These are phyloP conservation scores for Eimeria sp. DNA, from an alignment of 169 alveolate species.

Conservation along the genomic window DNA sequence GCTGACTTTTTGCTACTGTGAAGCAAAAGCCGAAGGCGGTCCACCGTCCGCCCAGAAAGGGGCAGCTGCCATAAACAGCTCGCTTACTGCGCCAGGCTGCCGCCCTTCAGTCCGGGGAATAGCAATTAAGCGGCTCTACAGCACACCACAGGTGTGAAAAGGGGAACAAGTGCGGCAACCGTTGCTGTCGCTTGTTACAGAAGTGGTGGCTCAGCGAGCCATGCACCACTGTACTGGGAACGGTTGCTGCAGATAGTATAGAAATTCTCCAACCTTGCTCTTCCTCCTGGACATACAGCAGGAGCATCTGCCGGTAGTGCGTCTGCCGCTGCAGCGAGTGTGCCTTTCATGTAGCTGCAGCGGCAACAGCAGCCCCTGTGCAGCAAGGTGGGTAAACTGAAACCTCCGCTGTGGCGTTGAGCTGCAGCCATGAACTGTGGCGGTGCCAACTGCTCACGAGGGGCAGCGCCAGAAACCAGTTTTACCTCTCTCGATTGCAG, in stretches of 20 bases:
- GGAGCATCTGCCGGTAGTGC: background rate
- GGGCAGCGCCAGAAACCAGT: background rate
- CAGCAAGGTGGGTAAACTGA: background rate
- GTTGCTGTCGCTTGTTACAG: background rate
- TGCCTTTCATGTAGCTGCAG: conserved; percentile 8
- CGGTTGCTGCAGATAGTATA: background rate
- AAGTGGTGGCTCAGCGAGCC: background rate
- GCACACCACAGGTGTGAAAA: background rate
- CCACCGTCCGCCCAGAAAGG: background rate
- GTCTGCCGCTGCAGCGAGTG: conserved; percentile 8
- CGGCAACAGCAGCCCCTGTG: background rate
- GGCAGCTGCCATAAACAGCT: background rate
- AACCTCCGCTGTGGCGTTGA: background rate
- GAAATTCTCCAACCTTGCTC: background rate
- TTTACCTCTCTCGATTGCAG: background rate
- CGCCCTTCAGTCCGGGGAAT: background rate
- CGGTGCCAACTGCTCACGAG: background rate
- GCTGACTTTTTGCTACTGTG: background rate
- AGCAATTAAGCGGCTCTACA: background rate
- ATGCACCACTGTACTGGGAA: background rate
- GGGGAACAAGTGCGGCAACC: background rate
- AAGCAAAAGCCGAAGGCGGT: background rate
- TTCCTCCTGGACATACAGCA: background rate
- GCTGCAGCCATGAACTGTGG: background rate
- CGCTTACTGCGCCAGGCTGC: conserved; percentile 15